These are phyloP conservation scores for Halophytophthora batemanensis DNA, from an alignment of 352 stramenopile species.

Conservation along the genomic window DNA sequence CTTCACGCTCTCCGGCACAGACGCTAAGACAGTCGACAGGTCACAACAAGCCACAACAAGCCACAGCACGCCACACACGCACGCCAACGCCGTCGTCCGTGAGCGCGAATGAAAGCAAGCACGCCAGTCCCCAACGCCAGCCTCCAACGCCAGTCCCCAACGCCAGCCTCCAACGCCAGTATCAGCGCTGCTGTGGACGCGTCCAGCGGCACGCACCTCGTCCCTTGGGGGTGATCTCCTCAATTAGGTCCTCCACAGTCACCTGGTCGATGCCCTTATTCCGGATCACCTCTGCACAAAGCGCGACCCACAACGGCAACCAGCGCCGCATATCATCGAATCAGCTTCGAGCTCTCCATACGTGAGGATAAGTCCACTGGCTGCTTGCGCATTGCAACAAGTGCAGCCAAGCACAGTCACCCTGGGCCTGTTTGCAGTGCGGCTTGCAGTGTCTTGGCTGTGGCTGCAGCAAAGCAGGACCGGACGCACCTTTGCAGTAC, in stretches of 20 bases:
- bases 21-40: slow-evolving; percentile 23
- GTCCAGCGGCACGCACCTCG: slow-evolving; percentile 34
- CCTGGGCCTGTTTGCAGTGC: too few relatives aligned
- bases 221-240: slow-evolving; percentile 89
- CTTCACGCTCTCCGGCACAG: slow-evolving; percentile 89
- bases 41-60: slow-evolving; percentile 1
- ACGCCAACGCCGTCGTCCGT: neutral
- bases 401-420: too few relatives aligned
- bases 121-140: too few relatives aligned
- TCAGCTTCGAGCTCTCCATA: neutral
- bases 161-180: too few relatives aligned
- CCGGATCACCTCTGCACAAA: slow-evolving; percentile 92
- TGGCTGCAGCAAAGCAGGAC: too few relatives aligned
- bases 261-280: slow-evolving; percentile 94
- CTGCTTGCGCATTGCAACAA: too few relatives aligned
- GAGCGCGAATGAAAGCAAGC: too few relatives aligned
- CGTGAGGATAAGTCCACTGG: too few relatives aligned
- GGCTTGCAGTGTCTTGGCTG: too few relatives aligned
- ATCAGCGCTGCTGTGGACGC: too few relatives aligned
- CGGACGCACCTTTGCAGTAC: slow-evolving; percentile 83
- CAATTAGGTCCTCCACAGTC: slow-evolving; percentile 92
- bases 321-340: too few relatives aligned
- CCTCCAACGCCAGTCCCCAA: too few relatives aligned
- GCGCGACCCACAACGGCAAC: neutral
- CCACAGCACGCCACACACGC: slow-evolving; percentile 2